Evolutionary conservation across 257 asterid species (phyloP).

Genomic region (Lavandula angustifolia): DNA sequence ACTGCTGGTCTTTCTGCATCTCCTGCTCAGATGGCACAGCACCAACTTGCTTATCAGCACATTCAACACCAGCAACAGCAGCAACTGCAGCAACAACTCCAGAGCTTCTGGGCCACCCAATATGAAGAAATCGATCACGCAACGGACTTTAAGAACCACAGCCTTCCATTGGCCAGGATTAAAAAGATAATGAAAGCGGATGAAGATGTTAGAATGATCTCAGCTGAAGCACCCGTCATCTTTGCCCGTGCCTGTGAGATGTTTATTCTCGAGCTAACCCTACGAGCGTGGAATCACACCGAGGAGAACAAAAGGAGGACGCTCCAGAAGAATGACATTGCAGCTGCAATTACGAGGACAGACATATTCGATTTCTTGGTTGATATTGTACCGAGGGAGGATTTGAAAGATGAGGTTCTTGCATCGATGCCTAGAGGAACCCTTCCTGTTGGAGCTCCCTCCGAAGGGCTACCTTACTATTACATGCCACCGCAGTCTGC

Average conservation of each 20-base stretch:
- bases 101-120: constrained; percentile 76
- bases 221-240: constrained; percentile 95
- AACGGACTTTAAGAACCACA: constrained; percentile 87
- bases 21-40: constrained; percentile 83
- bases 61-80: constrained; percentile 93
- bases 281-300: constrained; percentile 92
- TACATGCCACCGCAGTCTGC: constrained; percentile 71
- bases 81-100: constrained; percentile 86
- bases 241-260: constrained; percentile 96
- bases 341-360: constrained; percentile 96
- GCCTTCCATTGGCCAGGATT: constrained; percentile 92
- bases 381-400: constrained; percentile 96
- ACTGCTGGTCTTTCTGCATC: constrained; percentile 69
- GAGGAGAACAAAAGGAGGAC: constrained; percentile 99
- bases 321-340: constrained; percentile 91
- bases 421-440: constrained; percentile 89
- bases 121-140: constrained; percentile 76
- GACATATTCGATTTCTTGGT: constrained; percentile 95
- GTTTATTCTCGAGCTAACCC: constrained; percentile 90
- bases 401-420: constrained; percentile 87
- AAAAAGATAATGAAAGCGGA: constrained; percentile 98
- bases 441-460: constrained; percentile 75
- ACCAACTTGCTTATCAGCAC: constrained; percentile 95
- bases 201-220: constrained; percentile 91
- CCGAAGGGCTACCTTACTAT: constrained; percentile 88